Percentiles rank a stretch among this genome's conserved stretches.
phyloP scores from a whole-genome alignment of 768 basidiomycete genomes.

The Naematelia aurantialba region DNA sequence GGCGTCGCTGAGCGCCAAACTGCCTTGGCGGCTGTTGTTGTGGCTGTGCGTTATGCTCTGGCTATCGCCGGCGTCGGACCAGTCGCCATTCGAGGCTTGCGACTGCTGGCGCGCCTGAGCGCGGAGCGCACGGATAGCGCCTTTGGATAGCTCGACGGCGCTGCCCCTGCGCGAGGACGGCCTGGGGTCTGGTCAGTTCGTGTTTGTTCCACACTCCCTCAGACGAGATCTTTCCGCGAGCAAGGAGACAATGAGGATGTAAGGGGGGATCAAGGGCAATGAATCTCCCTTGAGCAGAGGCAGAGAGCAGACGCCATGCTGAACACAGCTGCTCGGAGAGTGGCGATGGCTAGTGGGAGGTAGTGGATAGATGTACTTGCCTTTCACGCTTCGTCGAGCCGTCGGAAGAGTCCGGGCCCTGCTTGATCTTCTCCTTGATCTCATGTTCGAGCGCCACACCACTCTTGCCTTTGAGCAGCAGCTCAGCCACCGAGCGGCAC shows the following conservation, averaged over 20 bases:
- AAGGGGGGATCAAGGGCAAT: too few relatives aligned
- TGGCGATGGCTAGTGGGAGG: too few relatives aligned
- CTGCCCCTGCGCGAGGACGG: background rate
- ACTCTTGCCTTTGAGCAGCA: conserved; percentile 41
- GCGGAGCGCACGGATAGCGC: conserved; percentile 35
- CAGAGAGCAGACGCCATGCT: too few relatives aligned
- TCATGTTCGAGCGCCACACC: conserved; percentile 39
- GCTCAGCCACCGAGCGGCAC: conserved; percentile 37
- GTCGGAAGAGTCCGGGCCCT: conserved; percentile 1
- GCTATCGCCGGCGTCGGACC: background rate
- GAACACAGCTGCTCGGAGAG: too few relatives aligned
- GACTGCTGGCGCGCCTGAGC: conserved; percentile 31
- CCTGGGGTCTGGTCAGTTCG: background rate
- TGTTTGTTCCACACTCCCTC: background rate
- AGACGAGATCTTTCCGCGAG: too few relatives aligned
- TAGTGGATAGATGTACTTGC: conserved; percentile 7
- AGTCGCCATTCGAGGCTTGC: background rate
- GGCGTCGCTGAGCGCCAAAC: conserved; percentile 4
- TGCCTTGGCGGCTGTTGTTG: conserved; percentile 6
- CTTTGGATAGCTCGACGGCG: conserved; percentile 40
- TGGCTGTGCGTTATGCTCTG: background rate
- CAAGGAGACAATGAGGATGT: too few relatives aligned
- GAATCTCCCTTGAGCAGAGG: too few relatives aligned
- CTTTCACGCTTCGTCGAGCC: background rate
- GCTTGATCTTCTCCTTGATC: conserved; percentile 34